Evolutionary conservation across 306 rosid genomes (phyloP).

Genomic region (Corylus heterophylla): DNA sequence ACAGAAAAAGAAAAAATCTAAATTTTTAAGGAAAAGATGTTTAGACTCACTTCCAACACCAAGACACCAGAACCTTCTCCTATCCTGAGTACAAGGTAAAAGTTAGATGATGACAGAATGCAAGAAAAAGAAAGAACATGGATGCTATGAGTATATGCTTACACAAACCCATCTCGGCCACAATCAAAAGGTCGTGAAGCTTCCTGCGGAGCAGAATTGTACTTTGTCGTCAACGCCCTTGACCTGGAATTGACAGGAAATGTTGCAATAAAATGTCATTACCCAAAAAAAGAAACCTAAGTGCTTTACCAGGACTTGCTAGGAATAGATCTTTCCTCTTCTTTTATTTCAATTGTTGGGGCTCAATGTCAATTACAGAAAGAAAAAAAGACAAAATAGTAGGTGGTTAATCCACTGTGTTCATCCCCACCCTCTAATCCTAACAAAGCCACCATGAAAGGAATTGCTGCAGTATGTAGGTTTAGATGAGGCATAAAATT

Average conservation of each 20-base stretch:
- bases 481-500: constrained; percentile 15
- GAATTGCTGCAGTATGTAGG: neutral
- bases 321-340: neutral
- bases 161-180: constrained; percentile 97
- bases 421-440: neutral
- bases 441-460: neutral
- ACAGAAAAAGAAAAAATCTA: constrained; percentile 3
- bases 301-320: neutral
- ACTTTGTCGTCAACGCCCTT: constrained; percentile 76
- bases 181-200: constrained; percentile 87
- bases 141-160: constrained; percentile 31
- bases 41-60: constrained; percentile 81
- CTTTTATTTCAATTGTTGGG: neutral
- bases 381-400: constrained; percentile 8
- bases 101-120: constrained; percentile 25
- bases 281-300: neutral
- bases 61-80: constrained; percentile 91
- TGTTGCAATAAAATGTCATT: constrained; percentile 7
- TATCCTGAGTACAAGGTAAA: constrained; percentile 53
- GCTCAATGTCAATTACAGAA: constrained; percentile 2
- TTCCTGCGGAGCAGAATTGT: constrained; percentile 78
- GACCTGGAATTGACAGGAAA: constrained; percentile 52
- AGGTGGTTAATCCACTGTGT: neutral
- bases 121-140: constrained; percentile 19
- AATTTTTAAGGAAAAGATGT: neutral